phyloP scores from a whole-genome alignment of 495 filamentous ascomycete genomes.

The Penicillium coprophilum region DNA sequence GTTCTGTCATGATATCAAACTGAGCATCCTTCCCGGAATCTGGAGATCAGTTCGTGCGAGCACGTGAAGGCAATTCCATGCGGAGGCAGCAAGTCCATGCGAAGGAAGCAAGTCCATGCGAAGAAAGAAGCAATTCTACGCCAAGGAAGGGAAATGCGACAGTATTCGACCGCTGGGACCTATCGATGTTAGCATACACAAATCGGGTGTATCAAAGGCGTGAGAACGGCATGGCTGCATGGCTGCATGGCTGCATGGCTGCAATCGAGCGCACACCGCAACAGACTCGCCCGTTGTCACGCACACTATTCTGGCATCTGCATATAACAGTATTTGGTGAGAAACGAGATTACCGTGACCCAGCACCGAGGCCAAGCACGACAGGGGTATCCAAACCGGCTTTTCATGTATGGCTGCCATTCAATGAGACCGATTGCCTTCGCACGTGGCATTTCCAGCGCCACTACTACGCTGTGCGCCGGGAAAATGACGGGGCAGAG shows the following conservation, averaged over 20 bases:
- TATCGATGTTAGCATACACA: not conserved
- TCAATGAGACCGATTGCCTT: slow-evolving; percentile 12
- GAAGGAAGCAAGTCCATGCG: not conserved
- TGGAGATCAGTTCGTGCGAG: not conserved
- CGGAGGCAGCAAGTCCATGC: no score
- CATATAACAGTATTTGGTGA: not conserved
- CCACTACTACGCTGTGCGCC: slow-evolving; percentile 7
- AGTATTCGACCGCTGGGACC: not conserved
- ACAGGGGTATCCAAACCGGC: slow-evolving; percentile 17
- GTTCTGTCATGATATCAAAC: slow-evolving; percentile 32
- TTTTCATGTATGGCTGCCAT: slow-evolving; percentile 16
- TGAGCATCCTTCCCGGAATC: not conserved
- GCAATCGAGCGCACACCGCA: slow-evolving; percentile 5
- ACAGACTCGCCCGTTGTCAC: slow-evolving; percentile 5
- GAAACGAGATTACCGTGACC: not conserved
- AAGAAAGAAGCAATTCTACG: not conserved
- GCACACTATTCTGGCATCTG: not conserved
- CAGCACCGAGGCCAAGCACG: not conserved
- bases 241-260: slow-evolving; percentile 4
- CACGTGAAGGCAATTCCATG: no score
- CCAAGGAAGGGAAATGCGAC: not conserved
- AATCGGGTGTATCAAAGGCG: not conserved
- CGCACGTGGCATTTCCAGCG: slow-evolving; percentile 25
- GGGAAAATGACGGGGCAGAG: not conserved
- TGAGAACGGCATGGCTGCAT: not conserved